Conservation (phyloP, 306 rosid genomes). For the Lathyrus aphaca region DNA sequence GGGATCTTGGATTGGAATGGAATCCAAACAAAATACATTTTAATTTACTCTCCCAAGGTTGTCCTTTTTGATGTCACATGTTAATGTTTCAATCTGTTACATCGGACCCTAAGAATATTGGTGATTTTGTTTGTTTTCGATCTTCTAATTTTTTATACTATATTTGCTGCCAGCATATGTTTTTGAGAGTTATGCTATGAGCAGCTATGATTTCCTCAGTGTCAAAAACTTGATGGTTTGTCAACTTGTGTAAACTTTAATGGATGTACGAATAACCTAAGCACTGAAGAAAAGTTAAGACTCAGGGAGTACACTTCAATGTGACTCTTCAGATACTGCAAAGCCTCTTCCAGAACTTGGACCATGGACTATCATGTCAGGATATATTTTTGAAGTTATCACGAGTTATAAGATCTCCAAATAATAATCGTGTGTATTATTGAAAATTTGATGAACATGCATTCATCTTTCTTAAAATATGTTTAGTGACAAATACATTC, state of each 20-base stretch:
- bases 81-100: constrained; percentile 49
- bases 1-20: constrained; percentile 30
- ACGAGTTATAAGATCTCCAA: neutral
- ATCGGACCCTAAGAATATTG: constrained; percentile 40
- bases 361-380: constrained; percentile 28
- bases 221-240: constrained; percentile 37
- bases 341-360: constrained; percentile 18
- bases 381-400: constrained; percentile 3
- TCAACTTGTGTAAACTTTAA: constrained; percentile 44
- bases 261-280: constrained; percentile 31
- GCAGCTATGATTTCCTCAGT: constrained; percentile 15
- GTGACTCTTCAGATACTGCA: constrained; percentile 40
- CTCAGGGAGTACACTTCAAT: constrained; percentile 23
- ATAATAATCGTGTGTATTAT: neutral
- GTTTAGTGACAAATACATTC: too few species aligned
- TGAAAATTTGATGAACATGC: neutral
- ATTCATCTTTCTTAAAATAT: neutral
- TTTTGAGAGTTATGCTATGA: constrained; percentile 25
- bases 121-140: constrained; percentile 41
- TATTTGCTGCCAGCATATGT: neutral
- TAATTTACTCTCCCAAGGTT: constrained; percentile 50
- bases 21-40: constrained; percentile 32
- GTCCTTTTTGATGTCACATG: constrained; percentile 69
- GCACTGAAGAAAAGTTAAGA: constrained; percentile 15
- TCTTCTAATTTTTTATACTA: neutral